Base-by-base conservation (phyloP, 805 yeast genomes). In the Barnettozyma californica region DNA sequence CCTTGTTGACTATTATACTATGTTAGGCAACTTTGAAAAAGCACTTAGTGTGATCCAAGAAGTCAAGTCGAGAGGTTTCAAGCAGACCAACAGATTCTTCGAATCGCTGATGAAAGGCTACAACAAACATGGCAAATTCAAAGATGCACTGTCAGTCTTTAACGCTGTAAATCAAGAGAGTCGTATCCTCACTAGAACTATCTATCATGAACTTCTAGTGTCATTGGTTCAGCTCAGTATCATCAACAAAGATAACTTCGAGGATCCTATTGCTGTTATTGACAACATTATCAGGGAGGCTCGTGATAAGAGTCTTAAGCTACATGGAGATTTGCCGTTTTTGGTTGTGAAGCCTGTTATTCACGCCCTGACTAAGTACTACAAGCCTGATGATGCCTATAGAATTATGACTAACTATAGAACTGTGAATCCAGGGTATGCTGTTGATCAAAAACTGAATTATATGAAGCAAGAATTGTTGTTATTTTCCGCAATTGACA, bases 271-370 rank as follows among this genome's bases (percentile, higher is more conserved):
- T 11, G 54, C 55, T 7, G 61, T 65, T 43, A 62, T 62, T 31
- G 64, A 65, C 44, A 63, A 56, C 20, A 57, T 66, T 16, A 59
- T 69, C 53, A 56, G 56, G 25, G 61, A 60, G 55, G 20, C 57
- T 59, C 29, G 54, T 51, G 26, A 56, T 49, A 48, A 57, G 48
- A 19, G 36, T 51, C 31, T 61, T 52, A 49, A 60, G 1, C 47
- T 62, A 0, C 47, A 50, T n/a, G 57, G 57, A 2, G 52, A 51
- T 13, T 45, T 68, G 29, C 68, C 66, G 40, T 70, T 71, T 21
- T 58, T 67, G 2, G 56, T 65, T 9, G 48, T 70, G 46, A 68
- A 66, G 34, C 70, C 71, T 57, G 64, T 72, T 21, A 58, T 69
- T 50, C 58, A 63, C 35, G 47, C 57, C 3, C 53, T 69, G 26